These are phyloP conservation scores for Saccharomycopsis schoenii DNA, from an alignment of 805 yeast species.

Conservation along the genomic window DNA sequence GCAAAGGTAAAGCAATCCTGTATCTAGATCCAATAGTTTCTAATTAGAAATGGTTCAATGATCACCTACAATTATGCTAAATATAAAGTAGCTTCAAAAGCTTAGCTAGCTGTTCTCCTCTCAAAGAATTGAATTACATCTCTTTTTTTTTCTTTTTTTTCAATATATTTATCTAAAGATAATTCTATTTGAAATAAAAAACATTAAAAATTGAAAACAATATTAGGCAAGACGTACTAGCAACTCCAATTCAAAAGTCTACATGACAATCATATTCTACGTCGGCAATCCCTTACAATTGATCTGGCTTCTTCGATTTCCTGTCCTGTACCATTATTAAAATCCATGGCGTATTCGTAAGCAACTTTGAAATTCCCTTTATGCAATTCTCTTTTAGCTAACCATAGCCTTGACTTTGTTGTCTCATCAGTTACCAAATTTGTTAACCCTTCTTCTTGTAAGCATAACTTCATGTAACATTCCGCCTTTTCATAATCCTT, in stretches of 20 bases:
- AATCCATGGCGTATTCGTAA: constrained; percentile 59
- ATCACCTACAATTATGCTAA: too few relatives aligned
- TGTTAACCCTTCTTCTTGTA: constrained; percentile 48
- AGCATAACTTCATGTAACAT: constrained; percentile 55
- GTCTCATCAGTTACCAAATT: constrained; percentile 60
- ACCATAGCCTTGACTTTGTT: constrained; percentile 76
- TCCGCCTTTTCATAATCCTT: constrained; percentile 45
- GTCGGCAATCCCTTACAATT: constrained; percentile 50
- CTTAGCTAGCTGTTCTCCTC: too few relatives aligned
- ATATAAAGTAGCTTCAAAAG: too few relatives aligned
- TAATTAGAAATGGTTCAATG: too few relatives aligned
- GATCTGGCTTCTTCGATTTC: constrained; percentile 85
- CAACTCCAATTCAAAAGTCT: too few relatives aligned
- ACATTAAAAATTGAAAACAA: background rate
- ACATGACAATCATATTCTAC: background rate
- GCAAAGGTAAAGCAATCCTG: too few relatives aligned
- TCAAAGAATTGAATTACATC: too few relatives aligned
- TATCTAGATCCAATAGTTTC: too few relatives aligned
- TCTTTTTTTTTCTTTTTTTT: too few relatives aligned
- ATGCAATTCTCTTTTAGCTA: constrained; percentile 59
- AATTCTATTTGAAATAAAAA: background rate
- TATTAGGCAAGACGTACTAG: background rate
- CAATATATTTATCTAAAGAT: too few relatives aligned
- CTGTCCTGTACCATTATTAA: constrained; percentile 65
- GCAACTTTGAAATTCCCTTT: constrained; percentile 56